These are phyloP conservation scores for Metschnikowia amazonensis DNA, from an alignment of 805 yeast genomes.

Conservation along the genomic window DNA sequence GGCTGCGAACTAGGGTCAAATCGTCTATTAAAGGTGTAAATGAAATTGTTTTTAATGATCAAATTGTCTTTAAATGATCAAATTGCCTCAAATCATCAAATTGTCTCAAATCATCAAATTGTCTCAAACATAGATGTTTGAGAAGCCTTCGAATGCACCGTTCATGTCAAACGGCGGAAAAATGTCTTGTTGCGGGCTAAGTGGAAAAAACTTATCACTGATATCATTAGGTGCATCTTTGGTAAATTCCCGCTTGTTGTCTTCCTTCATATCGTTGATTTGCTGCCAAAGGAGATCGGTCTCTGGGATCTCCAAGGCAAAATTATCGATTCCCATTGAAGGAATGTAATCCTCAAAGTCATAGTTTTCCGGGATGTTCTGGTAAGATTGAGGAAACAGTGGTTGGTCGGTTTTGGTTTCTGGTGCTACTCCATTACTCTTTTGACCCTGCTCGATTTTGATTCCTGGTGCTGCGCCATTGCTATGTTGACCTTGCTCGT, in stretches of 20 bases:
- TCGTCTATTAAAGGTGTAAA: neutral
- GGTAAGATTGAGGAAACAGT: neutral
- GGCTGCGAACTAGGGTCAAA: conserved; percentile 1
- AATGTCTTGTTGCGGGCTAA: conserved; percentile 6
- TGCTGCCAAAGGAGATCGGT: conserved; percentile 13
- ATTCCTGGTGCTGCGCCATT: neutral
- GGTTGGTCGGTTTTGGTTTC: neutral
- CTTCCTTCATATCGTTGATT: conserved; percentile 6
- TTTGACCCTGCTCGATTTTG: neutral
- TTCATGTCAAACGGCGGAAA: conserved; percentile 2
- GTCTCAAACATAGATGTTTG: neutral
- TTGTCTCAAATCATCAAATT: no score
- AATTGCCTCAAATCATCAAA: no score
- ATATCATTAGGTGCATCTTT: conserved; percentile 1
- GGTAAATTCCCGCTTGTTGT: neutral
- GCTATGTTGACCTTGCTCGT: neutral
- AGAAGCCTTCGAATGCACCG: conserved; percentile 3
- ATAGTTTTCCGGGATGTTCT: neutral
- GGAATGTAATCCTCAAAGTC: neutral
- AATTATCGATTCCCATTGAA: neutral
- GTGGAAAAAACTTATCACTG: conserved; percentile 7
- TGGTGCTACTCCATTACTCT: neutral
- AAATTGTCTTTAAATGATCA: no score
- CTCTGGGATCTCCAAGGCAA: conserved; percentile 1
- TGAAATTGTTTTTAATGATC: no score